Evolutionary conservation across 73 alveolate genomes (phyloP), one percentile per base, ranked within the genome.

Genomic region (Paramecium pentaurelia): DNA sequence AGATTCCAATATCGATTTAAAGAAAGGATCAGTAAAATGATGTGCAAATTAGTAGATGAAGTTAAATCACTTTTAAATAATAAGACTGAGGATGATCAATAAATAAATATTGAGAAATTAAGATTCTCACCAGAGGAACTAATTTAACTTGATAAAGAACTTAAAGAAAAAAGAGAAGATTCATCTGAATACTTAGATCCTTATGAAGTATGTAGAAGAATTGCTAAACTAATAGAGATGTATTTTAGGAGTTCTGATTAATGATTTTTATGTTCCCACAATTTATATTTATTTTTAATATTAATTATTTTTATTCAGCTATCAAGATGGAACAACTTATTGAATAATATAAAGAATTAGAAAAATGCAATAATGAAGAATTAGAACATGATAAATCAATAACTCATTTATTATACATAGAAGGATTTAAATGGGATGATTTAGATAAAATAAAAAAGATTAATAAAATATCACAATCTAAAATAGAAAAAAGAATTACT

Each of bases 371-470:
- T 45, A 8, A 8, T 14, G 75, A 80, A 7, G 91, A 80, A 22
- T 80, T 80, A 47, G 49, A 80, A 10, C 25, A 80, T 45, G 77
- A 42, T 25, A 25, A 40, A 42, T 22, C 71, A 9, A 80, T 80
- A n/a, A 47, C 91, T 9, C 75, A 80, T 22, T 27, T 45, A 9
- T 14, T 77, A 12, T 80, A 80, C 22, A 80, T 45, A 11, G 75
- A 80, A 11, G 77, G 91, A 25, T 45, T 80, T 14, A 80, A 80
- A n/a, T 80, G 32, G 47, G 77, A 42, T 38, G 42, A 73, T 73
- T 20, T 73, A 2, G 87, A 73, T 27, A 49, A 45, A 47, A 80
- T 80, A 14, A 22, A 44, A 38, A 45, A 77, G 47, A 44, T 77
- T 7, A 77, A 77, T 77, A 77, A 42, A 77, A 77, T 77, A 27